Evolutionary conservation across 495 filamentous ascomycete species (phyloP).

Genomic region (Ascodesmis nigricans): DNA sequence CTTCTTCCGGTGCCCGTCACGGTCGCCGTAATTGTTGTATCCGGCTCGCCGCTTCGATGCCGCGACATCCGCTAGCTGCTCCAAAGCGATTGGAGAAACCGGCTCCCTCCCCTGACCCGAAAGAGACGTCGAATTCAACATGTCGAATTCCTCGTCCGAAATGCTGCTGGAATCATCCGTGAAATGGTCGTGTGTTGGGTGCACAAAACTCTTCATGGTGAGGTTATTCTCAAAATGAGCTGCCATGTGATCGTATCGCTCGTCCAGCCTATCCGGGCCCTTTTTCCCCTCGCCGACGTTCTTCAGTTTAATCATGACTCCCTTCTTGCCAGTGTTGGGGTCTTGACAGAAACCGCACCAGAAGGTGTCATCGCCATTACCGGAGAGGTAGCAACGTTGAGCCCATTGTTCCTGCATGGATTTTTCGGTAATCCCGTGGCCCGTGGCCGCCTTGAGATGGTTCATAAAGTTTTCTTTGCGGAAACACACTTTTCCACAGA

Average conservation of each 20-base stretch:
- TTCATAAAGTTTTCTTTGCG: constrained; percentile 36
- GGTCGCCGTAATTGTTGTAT: neutral
- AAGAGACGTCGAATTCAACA: neutral
- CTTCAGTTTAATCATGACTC: constrained; percentile 28
- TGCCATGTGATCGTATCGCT: constrained; percentile 76
- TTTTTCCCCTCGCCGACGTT: constrained; percentile 17
- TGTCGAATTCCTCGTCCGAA: neutral
- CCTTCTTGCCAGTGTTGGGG: neutral
- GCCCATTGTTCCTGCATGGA: constrained; percentile 23
- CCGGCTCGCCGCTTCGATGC: neutral
- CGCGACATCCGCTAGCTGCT: constrained; percentile 1
- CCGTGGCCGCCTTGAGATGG: constrained; percentile 29
- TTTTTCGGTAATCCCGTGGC: constrained; percentile 28
- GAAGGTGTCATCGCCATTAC: constrained; percentile 46
- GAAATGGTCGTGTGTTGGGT: constrained; percentile 10
- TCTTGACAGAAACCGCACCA: constrained; percentile 75
- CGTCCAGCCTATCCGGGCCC: constrained; percentile 40
- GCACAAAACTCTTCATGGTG: constrained; percentile 9
- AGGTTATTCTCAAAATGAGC: constrained; percentile 40
- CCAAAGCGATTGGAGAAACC: neutral
- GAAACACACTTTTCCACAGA: constrained; percentile 39
- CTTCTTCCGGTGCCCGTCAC: neutral
- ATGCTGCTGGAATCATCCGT: neutral
- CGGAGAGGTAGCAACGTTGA: constrained; percentile 32
- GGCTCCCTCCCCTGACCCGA: neutral